Conservation (phyloP, 148 eudicot species). For the Polygonum aviculare region DNA sequence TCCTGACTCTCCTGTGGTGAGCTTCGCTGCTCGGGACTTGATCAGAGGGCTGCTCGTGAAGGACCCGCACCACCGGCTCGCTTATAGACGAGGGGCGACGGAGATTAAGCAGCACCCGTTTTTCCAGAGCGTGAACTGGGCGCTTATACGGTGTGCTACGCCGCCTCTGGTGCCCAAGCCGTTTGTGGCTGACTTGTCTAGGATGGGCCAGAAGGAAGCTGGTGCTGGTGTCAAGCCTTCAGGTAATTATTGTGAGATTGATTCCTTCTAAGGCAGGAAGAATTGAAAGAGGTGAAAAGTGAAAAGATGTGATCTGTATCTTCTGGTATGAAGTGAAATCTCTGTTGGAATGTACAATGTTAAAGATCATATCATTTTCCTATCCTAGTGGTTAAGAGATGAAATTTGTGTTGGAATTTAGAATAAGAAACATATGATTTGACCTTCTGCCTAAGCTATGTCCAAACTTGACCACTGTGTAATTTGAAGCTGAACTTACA, state of each 20-base stretch:
- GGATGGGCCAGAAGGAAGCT: constrained; percentile 19
- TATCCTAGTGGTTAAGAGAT: not conserved
- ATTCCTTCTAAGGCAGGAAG: constrained; percentile 54
- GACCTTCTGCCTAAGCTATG: no score
- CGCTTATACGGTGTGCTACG: constrained; percentile 74
- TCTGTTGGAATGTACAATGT: not conserved
- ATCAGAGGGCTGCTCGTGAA: constrained; percentile 82
- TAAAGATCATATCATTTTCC: not conserved
- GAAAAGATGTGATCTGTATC: not conserved
- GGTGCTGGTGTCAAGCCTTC: constrained; percentile 58
- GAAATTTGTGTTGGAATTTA: not conserved
- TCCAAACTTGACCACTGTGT: no score
- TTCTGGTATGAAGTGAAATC: not conserved
- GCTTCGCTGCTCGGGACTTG: constrained; percentile 90
- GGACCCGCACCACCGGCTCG: constrained; percentile 90
- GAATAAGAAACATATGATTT: not conserved
- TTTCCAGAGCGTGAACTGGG: constrained; percentile 94
- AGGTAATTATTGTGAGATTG: constrained; percentile 72
- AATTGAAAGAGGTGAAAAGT: not conserved
- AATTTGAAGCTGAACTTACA: no score
- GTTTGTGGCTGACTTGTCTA: not conserved
- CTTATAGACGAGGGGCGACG: constrained; percentile 89
- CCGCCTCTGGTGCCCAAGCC: constrained; percentile 73
- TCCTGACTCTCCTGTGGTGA: constrained; percentile 65
- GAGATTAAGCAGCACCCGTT: constrained; percentile 95